These are phyloP conservation scores for Stygiomarasmius scandens DNA, from an alignment of 1,284 basidiomycete species.

Conservation along the genomic window DNA sequence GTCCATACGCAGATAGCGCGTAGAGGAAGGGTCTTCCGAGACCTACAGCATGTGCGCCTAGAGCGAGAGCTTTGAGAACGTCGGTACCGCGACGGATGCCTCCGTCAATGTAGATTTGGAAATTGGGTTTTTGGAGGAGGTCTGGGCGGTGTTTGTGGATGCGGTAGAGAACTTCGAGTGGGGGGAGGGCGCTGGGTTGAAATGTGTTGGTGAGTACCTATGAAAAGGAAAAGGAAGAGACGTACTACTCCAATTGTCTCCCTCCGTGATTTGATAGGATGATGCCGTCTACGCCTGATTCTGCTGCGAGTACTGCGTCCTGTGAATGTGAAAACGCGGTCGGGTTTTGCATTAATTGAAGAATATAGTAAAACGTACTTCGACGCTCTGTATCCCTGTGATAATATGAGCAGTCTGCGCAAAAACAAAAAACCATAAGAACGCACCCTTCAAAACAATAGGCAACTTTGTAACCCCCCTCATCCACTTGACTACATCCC, in stretches of 20 bases:
- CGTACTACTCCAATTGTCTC: conserved; percentile 82
- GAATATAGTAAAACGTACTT: conserved; percentile 42
- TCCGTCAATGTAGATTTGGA: conserved; percentile 80
- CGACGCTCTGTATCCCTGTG: conserved; percentile 78
- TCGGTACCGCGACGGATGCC: conserved; percentile 62
- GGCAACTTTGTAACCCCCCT: conserved; percentile 76
- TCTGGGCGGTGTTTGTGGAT: conserved; percentile 75
- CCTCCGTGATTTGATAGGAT: conserved; percentile 91
- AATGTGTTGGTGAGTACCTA: background rate
- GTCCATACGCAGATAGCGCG: conserved; percentile 87
- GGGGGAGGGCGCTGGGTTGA: conserved; percentile 59
- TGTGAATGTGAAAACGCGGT: conserved; percentile 47
- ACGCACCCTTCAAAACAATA: conserved; percentile 78
- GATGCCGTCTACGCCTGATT: conserved; percentile 85
- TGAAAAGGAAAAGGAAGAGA: conserved; percentile 12
- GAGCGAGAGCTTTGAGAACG: conserved; percentile 87
- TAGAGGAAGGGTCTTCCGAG: conserved; percentile 91
- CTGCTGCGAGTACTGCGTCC: conserved; percentile 86
- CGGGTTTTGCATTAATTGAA: conserved; percentile 23
- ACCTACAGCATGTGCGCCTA: conserved; percentile 90
- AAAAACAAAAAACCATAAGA: background rate
- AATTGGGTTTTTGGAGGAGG: conserved; percentile 49
- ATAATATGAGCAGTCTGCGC: too few species aligned
- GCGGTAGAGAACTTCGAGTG: conserved; percentile 76
- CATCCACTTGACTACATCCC: conserved; percentile 79